Percentiles rank a stretch among this genome's conserved stretches.
Conservation (phyloP, 1,139 yeast genomes). For the Saccharomyces uvarum region DNA sequence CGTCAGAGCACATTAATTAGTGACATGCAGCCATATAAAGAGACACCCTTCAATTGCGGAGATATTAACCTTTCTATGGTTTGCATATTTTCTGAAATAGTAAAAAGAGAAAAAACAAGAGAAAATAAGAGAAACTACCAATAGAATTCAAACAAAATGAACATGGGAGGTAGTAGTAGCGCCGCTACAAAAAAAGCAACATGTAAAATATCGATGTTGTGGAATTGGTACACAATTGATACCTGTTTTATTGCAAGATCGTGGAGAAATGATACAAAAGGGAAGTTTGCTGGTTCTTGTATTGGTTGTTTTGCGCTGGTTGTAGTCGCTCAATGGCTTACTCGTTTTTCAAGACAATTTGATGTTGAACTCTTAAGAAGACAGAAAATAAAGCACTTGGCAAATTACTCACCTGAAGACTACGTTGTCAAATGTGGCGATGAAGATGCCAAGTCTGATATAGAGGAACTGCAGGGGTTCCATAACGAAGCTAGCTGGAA, state of each 20-base stretch:
- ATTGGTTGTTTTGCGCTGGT: slow-evolving; percentile 56
- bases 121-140: not conserved
- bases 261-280: slow-evolving; percentile 56
- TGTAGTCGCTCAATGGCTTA: slow-evolving; percentile 49
- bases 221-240: slow-evolving; percentile 57
- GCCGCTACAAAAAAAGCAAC: not conserved
- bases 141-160: slow-evolving; percentile 13
- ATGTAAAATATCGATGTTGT: slow-evolving; percentile 38
- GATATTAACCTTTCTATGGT: no score
- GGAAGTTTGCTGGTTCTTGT: slow-evolving; percentile 65
- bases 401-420: slow-evolving; percentile 5
- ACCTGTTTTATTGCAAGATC: slow-evolving; percentile 54
- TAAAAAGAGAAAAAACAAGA: not conserved
- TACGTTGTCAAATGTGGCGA: slow-evolving; percentile 8
- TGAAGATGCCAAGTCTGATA: slow-evolving; percentile 3
- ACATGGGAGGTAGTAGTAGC: slow-evolving; percentile 20
- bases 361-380: slow-evolving; percentile 24
- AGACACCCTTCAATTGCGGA: not conserved
- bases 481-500: slow-evolving; percentile 7
- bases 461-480: not conserved
- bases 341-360: slow-evolving; percentile 50
- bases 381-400: slow-evolving; percentile 10
- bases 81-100: no score
- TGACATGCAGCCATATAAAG: not conserved
- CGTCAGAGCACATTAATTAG: slow-evolving; percentile 1